Evolutionary conservation across 78 protist genomes (phyloP).

Genomic region (Dictyostelium discoideum): dicty_2.7 NC_007091.3:2510501-2511000

Average conservation of each 20-base stretch:
- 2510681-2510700: conserved; percentile 10
- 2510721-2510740: conserved; percentile 10
- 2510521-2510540: neutral
- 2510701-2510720: neutral
- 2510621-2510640: conserved; percentile 8
- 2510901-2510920: neutral
- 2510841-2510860: neutral
- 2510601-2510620: neutral
- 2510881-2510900: neutral
- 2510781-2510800: neutral
- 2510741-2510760: neutral
- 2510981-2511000: neutral
- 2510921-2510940: neutral
- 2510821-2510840: neutral
- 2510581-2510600: conserved; percentile 1
- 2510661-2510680: neutral
- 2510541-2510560: neutral
- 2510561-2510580: neutral
- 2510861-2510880: neutral
- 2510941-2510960: neutral
- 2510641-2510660: neutral
- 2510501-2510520: neutral
- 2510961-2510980: neutral
- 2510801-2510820: neutral
- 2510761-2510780: neutral